Percentiles rank a stretch among this genome's conserved stretches.
These are phyloP conservation scores for Craterostigma plantagineum DNA, from an alignment of 257 asterid species.

Conservation along the genomic window DNA sequence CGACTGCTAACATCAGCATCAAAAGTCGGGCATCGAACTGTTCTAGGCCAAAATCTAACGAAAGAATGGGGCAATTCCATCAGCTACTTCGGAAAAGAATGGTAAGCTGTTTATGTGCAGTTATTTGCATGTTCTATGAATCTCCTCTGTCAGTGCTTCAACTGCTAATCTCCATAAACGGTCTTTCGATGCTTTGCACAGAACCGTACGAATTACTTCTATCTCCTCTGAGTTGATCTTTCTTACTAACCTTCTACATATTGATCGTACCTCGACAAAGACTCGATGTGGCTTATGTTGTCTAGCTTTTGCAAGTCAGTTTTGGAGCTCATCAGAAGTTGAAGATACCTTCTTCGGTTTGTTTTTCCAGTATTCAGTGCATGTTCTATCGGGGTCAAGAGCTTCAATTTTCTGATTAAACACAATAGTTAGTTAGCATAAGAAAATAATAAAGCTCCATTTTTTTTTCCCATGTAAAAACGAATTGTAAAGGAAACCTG, in stretches of 20 bases:
- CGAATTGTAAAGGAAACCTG: conserved; percentile 24
- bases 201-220: no score
- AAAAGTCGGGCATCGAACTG: no score
- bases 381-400: conserved; percentile 22
- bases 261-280: conserved; percentile 8
- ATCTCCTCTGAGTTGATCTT: no score
- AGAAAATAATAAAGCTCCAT: conserved; percentile 32
- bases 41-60: no score
- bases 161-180: conserved; percentile 40
- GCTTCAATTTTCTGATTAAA: conserved; percentile 34
- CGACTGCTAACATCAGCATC: no score
- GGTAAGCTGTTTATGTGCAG: neutral
- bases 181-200: conserved; percentile 11
- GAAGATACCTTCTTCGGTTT: neutral
- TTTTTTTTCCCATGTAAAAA: conserved; percentile 43
- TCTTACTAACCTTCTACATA: no score
- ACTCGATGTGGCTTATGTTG: conserved; percentile 15
- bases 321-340: no score
- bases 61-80: no score
- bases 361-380: neutral
- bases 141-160: conserved; percentile 33
- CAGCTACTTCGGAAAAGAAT: conserved; percentile 5
- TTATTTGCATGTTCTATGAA: conserved; percentile 15
- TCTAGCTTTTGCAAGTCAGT: no score
- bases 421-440: no score